A percentile compares a stretch with the other conserved stretches of the same genome.
Conservation (phyloP, 163 green algal genomes). For the Trebouxia gelatinosa region DNA sequence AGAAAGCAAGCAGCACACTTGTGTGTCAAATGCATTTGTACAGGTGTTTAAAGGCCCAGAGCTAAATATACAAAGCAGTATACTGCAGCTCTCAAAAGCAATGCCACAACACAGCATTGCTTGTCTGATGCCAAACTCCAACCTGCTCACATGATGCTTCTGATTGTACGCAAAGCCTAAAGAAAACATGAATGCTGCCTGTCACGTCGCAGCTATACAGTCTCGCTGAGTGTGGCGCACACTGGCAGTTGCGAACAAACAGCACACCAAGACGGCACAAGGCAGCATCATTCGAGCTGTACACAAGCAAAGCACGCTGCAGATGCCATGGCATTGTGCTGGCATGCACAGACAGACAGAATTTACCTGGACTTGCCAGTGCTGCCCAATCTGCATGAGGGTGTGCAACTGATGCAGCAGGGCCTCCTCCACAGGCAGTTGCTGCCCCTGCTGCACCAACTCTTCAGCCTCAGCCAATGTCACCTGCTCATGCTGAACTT, state of each 20-base stretch:
- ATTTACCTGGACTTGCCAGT: conserved; percentile 12
- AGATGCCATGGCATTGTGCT: neutral
- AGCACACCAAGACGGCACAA: neutral
- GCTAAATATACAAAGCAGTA: too few relatives aligned
- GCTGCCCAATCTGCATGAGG: neutral
- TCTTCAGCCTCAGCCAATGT: neutral
- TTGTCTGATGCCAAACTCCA: too few relatives aligned
- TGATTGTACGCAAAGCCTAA: too few relatives aligned
- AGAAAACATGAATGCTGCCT: neutral
- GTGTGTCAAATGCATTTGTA: too few relatives aligned
- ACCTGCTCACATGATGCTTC: too few relatives aligned
- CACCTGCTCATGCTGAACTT: too few relatives aligned
- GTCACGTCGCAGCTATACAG: neutral
- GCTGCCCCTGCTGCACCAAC: conserved; percentile 3
- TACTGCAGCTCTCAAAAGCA: too few relatives aligned
- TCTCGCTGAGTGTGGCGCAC: too few relatives aligned
- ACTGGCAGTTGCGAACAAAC: too few relatives aligned
- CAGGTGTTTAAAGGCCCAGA: too few relatives aligned
- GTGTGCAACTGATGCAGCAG: neutral
- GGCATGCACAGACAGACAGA: neutral
- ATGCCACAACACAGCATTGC: too few relatives aligned
- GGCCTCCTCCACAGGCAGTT: conserved; percentile 14
- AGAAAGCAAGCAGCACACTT: too few relatives aligned
- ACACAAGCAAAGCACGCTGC: neutral
- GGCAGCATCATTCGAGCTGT: neutral